Base-by-base conservation (phyloP, 108 stramenopile genomes). In the Mediolabrus comicus region DNA sequence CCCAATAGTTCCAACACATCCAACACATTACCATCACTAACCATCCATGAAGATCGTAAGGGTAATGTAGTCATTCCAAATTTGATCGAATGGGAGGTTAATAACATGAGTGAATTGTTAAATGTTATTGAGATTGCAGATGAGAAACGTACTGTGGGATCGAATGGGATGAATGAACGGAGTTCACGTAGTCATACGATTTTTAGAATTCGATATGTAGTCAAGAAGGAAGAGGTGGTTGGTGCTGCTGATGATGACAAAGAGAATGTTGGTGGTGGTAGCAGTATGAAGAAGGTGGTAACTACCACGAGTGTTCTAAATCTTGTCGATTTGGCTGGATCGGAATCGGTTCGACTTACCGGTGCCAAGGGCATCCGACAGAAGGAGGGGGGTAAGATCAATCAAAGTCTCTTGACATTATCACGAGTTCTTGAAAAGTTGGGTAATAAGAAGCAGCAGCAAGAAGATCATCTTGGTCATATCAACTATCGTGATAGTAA, bases 401-500 rank as follows among this genome's bases (percentile, higher is more conserved):
- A 99, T 80, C 88, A 94, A 74, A 91, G 96, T 62, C 92, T 99
- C 30, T 84, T 97, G 59, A 96, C 98, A 6, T 94, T 99, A 28
- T 98, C 98, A n/a, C 97, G 96, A 69, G 99, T 99, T 19, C 95
- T 99, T 67, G 83, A 80, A 14, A 96, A 97, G 24, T 94, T 99
- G 8, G 97, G 98, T n/a, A 86, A 97, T 51, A 85, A 85, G 17
- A 95, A 95, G 66, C 86, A 90, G 4, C 80, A 82, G 57, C 22
- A 17, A 22, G 46, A 22, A n/a, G 46, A 22, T n/a, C n/a, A n/a
- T n/a, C n/a, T n/a, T 32, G 69, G 70, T 5, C 98, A 99, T 68
- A 90, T 99, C 53, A 98, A 98, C 53, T 99, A 99, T 82, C 90
- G 98, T 14, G 99, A 99, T 83, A 95, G 94, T 11, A 99, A 99